phyloP scores from a whole-genome alignment of 345 rosid species.

The Populus simonii region DNA sequence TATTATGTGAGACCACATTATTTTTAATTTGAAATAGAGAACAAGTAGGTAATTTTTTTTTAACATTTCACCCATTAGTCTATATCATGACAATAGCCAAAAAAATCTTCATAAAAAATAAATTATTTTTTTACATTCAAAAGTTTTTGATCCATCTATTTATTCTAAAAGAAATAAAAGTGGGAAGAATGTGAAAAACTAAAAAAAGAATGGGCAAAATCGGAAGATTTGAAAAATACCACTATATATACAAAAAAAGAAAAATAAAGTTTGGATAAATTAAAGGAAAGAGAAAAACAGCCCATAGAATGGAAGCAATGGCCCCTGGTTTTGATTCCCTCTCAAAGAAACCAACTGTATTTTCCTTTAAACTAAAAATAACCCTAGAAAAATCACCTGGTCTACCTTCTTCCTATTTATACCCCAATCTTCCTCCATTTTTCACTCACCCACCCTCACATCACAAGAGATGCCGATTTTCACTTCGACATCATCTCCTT shows the following conservation, averaged over 20 bases:
- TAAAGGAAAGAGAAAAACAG: constrained; percentile 22
- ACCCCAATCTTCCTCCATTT: constrained; percentile 1
- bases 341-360: constrained; percentile 29
- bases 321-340: constrained; percentile 73
- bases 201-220: background rate
- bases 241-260: background rate
- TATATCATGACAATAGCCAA: too few species aligned
- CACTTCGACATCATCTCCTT: constrained; percentile 14
- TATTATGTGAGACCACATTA: rapidly evolving
- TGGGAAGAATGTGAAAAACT: too few species aligned
- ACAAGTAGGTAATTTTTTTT: too few species aligned
- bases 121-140: too few species aligned
- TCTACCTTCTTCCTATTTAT: constrained; percentile 13
- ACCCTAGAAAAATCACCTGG: constrained; percentile 15
- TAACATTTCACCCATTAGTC: too few species aligned
- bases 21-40: too few species aligned
- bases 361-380: constrained; percentile 14
- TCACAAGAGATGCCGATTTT: constrained; percentile 20
- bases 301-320: constrained; percentile 51
- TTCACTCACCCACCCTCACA: background rate
- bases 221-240: background rate
- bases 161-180: too few species aligned
- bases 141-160: too few species aligned
- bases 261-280: background rate
- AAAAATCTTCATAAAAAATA: too few species aligned